phyloP scores from a whole-genome alignment of 164 flowering plant species.

The Echeveria elegans region DNA sequence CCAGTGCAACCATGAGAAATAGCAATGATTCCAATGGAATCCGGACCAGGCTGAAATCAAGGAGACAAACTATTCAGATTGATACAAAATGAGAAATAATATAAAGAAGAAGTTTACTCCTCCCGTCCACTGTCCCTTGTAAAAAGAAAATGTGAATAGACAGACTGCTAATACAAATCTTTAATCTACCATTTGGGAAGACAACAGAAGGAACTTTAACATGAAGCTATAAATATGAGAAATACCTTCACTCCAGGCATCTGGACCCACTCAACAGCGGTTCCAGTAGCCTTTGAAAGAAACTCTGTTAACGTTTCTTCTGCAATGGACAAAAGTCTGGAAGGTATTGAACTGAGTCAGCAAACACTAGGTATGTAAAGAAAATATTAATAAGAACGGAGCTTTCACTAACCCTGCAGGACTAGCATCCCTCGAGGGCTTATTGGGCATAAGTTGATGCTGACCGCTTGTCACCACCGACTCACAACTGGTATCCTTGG shows the following conservation, averaged over 20 bases:
- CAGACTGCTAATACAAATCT: not conserved
- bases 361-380: constrained; percentile 9
- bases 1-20: constrained; percentile 77
- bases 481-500: not conserved
- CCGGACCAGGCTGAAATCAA: constrained; percentile 77
- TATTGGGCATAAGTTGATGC: constrained; percentile 31
- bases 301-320: constrained; percentile 86
- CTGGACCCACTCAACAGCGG: constrained; percentile 88
- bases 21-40: constrained; percentile 88
- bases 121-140: not conserved
- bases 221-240: not conserved
- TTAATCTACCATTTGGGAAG: not conserved
- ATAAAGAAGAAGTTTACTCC: not conserved
- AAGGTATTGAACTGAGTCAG: constrained; percentile 9
- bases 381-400: constrained; percentile 12
- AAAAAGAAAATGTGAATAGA: not conserved
- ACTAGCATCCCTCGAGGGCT: constrained; percentile 68
- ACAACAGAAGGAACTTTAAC: not conserved
- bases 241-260: constrained; percentile 90
- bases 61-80: constrained; percentile 1
- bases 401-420: constrained; percentile 62
- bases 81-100: not conserved
- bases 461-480: not conserved
- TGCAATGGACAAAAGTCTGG: constrained; percentile 78
- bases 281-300: constrained; percentile 89